Evolutionary conservation across 2,329 filamentous ascomycete genomes (phyloP).

Genomic region (Trichoderma sp.): DNA sequence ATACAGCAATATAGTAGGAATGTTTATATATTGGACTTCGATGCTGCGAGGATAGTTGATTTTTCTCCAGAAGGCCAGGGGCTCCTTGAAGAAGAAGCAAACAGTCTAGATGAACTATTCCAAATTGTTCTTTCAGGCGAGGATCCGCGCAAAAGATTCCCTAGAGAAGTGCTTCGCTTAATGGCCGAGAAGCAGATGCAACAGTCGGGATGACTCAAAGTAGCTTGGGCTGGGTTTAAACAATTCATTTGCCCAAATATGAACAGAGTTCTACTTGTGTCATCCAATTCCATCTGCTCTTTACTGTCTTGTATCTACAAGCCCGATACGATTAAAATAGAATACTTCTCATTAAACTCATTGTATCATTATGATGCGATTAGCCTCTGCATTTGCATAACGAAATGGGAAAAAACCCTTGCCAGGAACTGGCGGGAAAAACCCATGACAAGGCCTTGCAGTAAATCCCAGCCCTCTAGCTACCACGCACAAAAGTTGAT

Average conservation of each 20-base stretch:
- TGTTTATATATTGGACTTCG: neutral
- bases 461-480: neutral
- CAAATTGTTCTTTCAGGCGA: neutral
- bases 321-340: neutral
- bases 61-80: neutral
- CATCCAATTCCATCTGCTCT: neutral
- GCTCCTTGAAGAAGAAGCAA: neutral
- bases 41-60: neutral
- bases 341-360: neutral
- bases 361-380: neutral
- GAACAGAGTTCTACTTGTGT: neutral
- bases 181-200: neutral
- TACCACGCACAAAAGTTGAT: neutral
- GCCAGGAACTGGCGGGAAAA: neutral
- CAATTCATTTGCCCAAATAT: neutral
- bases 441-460: neutral
- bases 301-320: neutral
- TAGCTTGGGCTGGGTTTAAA: neutral
- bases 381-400: neutral
- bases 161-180: neutral
- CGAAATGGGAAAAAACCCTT: neutral
- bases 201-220: neutral
- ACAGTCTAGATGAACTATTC: neutral
- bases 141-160: neutral
- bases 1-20: neutral